These are phyloP conservation scores for Mycosphaerella sp. DNA, from an alignment of 2,329 filamentous ascomycete genomes.

Conservation along the genomic window DNA sequence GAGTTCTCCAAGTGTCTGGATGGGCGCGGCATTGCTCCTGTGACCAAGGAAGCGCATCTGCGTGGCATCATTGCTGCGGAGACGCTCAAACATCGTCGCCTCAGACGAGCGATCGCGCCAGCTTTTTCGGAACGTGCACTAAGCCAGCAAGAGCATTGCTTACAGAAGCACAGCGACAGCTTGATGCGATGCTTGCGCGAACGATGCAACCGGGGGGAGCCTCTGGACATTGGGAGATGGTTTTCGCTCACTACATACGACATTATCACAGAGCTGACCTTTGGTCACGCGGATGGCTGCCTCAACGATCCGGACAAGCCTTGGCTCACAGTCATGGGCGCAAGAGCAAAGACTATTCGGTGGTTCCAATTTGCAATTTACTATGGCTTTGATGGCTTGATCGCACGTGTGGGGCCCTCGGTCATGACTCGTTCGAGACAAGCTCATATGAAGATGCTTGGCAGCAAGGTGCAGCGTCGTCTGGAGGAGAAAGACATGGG, in stretches of 20 bases:
- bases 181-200: slow-evolving; percentile 35
- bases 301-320: slow-evolving; percentile 4
- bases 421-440: slow-evolving; percentile 2
- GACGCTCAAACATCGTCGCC: slow-evolving; percentile 16
- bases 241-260: slow-evolving; percentile 6
- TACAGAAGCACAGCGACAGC: slow-evolving; percentile 36
- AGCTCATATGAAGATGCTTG: slow-evolving; percentile 2
- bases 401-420: neutral
- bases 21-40: slow-evolving; percentile 8
- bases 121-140: slow-evolving; percentile 36
- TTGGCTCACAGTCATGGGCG: slow-evolving; percentile 7
- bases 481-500: neutral
- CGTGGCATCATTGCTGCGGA: slow-evolving; percentile 12
- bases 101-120: slow-evolving; percentile 33
- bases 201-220: slow-evolving; percentile 17
- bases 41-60: slow-evolving; percentile 2
- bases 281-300: slow-evolving; percentile 7
- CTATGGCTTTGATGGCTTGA: slow-evolving; percentile 3
- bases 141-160: slow-evolving; percentile 33
- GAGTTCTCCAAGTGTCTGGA: slow-evolving; percentile 8
- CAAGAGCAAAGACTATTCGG: slow-evolving; percentile 5
- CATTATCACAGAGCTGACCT: slow-evolving; percentile 8
- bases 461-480: slow-evolving; percentile 1
- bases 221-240: slow-evolving; percentile 5
- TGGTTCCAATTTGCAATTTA: slow-evolving; percentile 7